Base-by-base conservation (phyloP, 805 yeast species). In the Lachancea cidri region DNA sequence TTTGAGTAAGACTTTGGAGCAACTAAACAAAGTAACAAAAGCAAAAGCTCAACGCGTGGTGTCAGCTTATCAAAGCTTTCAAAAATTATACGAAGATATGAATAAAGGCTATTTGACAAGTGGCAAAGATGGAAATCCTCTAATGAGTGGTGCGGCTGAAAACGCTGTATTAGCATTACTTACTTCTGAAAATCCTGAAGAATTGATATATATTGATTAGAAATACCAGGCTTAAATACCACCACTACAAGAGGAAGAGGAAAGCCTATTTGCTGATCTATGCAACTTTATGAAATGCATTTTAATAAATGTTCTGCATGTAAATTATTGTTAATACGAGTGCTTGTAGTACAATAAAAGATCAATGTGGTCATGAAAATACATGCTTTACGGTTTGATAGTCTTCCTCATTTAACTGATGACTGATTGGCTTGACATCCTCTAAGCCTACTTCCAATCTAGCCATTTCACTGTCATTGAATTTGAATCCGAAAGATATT, bases 11-110 rank as follows among this genome's bases (percentile, higher is more conserved):
- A 69, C 79, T 41, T 47, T 83, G 19, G 68, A 72, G 38, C 81
- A 81, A 42, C 70, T 83, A 47, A 77, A 76, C 41, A 65, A 70
- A 47, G 70, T 83, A 71, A 79, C 84, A 2, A 71, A 68, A 7
- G 55, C 70, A 2, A 72, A 72, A 40, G 74, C 80, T 0, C 70
- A 71, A 35, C 64, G 69, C 16, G 60, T 81, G 2, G 60, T 64
- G 22, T 52, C 62, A 13, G 63, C 61, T 32, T 73, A 73, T 47
- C 62, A 67, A 2, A 64, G 68, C 5, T 58, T 80, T 17, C 64
- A 48, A 40, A 33, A 52, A 1, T 33, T 68, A 20, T 48, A 45
- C 16, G 38, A 48, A 35, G 66, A 50, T 60, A 62, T 52, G 34
- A 47, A 37, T 37, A 51, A 39, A 51, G 71, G 52, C 5, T 46